A percentile compares a stretch with the other conserved stretches of the same genome.
Conservation (phyloP, 805 yeast species). For the Pichia rugopelliculosa region DNA sequence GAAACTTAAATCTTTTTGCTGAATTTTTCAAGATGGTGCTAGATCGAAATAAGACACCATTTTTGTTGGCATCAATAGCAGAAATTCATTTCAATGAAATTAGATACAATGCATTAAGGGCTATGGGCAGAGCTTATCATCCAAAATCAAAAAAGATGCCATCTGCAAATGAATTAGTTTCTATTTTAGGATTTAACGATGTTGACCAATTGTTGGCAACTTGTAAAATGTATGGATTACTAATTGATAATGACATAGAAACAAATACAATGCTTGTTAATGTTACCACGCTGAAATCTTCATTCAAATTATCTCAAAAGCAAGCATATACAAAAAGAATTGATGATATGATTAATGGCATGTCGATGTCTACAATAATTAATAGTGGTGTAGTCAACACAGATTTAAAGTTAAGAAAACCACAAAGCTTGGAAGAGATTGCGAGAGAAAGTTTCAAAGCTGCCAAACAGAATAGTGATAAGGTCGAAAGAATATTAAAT, state of each 20-base stretch:
- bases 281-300: constrained; percentile 33
- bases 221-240: constrained; percentile 58
- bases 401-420: constrained; percentile 12
- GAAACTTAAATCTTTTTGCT: constrained; percentile 52
- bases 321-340: constrained; percentile 40
- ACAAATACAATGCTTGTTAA: constrained; percentile 28
- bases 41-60: constrained; percentile 43
- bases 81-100: constrained; percentile 79
- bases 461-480: constrained; percentile 11
- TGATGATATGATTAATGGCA: constrained; percentile 31
- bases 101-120: constrained; percentile 62
- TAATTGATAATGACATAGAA: constrained; percentile 29
- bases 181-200: constrained; percentile 62
- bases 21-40: constrained; percentile 55
- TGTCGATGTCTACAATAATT: constrained; percentile 30
- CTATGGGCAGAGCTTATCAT: constrained; percentile 61
- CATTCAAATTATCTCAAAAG: constrained; percentile 27
- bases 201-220: constrained; percentile 45
- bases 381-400: constrained; percentile 29
- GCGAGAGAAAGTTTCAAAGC: constrained; percentile 19
- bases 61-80: constrained; percentile 61
- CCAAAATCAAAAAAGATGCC: constrained; percentile 62
- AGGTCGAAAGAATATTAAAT: constrained; percentile 7
- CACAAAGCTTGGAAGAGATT: constrained; percentile 15
- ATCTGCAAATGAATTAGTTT: constrained; percentile 34